Base-by-base conservation (phyloP, 2,329 filamentous ascomycete genomes). In the Emericellopsis cladophorae region DNA sequence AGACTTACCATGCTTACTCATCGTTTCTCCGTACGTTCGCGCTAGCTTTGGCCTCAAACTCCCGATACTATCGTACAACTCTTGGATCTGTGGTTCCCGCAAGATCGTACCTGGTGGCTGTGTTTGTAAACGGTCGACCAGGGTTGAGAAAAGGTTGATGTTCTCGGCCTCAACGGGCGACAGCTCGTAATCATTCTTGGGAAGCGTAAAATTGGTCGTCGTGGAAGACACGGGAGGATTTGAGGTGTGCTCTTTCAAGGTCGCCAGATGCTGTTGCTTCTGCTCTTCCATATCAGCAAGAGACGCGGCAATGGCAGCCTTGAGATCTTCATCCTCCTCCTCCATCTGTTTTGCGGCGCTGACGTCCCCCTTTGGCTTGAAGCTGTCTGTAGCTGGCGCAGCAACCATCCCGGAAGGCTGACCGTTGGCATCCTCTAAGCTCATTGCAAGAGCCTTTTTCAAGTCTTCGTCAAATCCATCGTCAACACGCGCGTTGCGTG, bases 221-320 rank as follows among this genome's bases (percentile, higher is more conserved):
- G 70, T 64, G 21, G 49, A 50, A 14, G 48, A 44, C 14, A 31
- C 12, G 16, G 49, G 45, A 4, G 52, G 47, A 31, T 66, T 70
- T 0, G 74, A 72, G 1, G 82, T 75, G 46, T 92, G 86, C 54
- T 86, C 79, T 57, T 92, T 93, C 51, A 96, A 72, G 2, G 79
- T 79, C 5, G 83, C 84, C 2, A 88, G 79, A 57, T 96, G 88
- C 50, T 80, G 81, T 62, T 90, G 83, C 68, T 98, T 96, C 58
- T 98, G 90, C 59, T 95, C 85, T 61, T 98, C 92, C 87, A 96
- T 95, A 55, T 98, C 92, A 21, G 85, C 84, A 44, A 98, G 59
- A 5, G 92, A 96, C 15, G 93, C 89, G 31, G 89, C 90, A 55
- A 98, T 96, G 4, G 92, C 92, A 22, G 90, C 88, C 57, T 92